Evolutionary conservation across 257 asterid genomes (phyloP).

Genomic region (Echites panduratus): DNA sequence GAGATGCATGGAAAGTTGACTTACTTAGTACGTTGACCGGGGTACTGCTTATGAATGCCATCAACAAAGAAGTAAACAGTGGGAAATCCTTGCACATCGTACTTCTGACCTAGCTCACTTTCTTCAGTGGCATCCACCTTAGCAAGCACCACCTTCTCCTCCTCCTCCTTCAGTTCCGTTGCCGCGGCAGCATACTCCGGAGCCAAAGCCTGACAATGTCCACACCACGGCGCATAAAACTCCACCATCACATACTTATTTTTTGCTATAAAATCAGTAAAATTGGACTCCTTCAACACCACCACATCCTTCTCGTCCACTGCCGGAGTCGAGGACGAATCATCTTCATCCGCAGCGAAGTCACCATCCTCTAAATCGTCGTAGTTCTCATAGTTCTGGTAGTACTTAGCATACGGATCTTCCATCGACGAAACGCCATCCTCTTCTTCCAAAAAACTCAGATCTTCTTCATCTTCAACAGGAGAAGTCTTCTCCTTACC

Average conservation of each 20-base stretch:
- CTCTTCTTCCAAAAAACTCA: conserved; percentile 63
- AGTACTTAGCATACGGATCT: conserved; percentile 27
- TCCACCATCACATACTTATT: conserved; percentile 90
- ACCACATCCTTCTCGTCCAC: conserved; percentile 83
- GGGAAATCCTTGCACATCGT: conserved; percentile 80
- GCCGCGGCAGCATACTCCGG: conserved; percentile 99
- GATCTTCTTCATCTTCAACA: conserved; percentile 65
- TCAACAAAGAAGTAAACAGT: conserved; percentile 71
- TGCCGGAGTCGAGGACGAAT: conserved; percentile 36
- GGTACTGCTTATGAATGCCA: conserved; percentile 64
- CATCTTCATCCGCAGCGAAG: conserved; percentile 10
- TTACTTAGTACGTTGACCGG: conserved; percentile 83
- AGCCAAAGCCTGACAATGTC: conserved; percentile 76
- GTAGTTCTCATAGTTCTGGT: conserved; percentile 60
- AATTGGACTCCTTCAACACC: conserved; percentile 67
- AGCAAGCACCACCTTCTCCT: conserved; percentile 60
- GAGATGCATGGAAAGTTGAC: conserved; percentile 15
- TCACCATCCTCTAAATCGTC: conserved; percentile 51
- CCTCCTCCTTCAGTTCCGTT: conserved; percentile 55
- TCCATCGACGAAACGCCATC: conserved; percentile 23
- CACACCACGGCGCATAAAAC: conserved; percentile 98
- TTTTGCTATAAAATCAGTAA: conserved; percentile 52
- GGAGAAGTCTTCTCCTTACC: conserved; percentile 13
- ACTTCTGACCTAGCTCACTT: conserved; percentile 63
- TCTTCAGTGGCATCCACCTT: conserved; percentile 89